These are phyloP conservation scores for Homolaphlyctis polyrhiza DNA, from an alignment of 371 early-diverging fungal species.

Conservation along the genomic window DNA sequence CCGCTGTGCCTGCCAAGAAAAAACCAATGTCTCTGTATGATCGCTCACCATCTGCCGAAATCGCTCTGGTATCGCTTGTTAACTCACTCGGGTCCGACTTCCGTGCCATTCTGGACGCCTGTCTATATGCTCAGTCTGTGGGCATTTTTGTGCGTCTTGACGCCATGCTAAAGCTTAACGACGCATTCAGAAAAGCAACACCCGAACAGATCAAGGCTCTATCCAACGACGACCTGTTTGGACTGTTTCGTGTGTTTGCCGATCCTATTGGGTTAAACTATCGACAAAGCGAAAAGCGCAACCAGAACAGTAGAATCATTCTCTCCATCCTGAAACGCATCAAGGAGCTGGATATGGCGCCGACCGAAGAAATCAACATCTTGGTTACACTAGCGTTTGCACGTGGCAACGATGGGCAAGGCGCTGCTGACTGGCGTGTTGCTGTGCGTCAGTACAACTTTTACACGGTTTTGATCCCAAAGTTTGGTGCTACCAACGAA, in stretches of 20 bases:
- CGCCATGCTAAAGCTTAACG: neutral
- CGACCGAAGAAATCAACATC: neutral
- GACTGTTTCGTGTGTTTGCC: neutral
- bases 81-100: too few relatives aligned
- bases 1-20: too few relatives aligned
- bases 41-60: too few relatives aligned
- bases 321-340: neutral
- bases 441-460: neutral
- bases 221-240: neutral
- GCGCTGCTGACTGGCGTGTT: conserved; percentile 1
- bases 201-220: neutral
- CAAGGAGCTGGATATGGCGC: neutral
- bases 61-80: too few relatives aligned
- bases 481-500: too few relatives aligned
- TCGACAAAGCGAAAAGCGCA: neutral
- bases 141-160: neutral
- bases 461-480: neutral
- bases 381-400: neutral
- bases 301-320: too few relatives aligned
- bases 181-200: neutral
- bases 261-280: neutral
- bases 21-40: too few relatives aligned
- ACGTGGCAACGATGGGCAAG: neutral
- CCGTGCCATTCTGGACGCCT: too few relatives aligned
- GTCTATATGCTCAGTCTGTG: neutral